A percentile compares a stretch with the other conserved stretches of the same genome.
phyloP scores from a whole-genome alignment of 176 grass and related monocot species.

The Poa annua region DNA sequence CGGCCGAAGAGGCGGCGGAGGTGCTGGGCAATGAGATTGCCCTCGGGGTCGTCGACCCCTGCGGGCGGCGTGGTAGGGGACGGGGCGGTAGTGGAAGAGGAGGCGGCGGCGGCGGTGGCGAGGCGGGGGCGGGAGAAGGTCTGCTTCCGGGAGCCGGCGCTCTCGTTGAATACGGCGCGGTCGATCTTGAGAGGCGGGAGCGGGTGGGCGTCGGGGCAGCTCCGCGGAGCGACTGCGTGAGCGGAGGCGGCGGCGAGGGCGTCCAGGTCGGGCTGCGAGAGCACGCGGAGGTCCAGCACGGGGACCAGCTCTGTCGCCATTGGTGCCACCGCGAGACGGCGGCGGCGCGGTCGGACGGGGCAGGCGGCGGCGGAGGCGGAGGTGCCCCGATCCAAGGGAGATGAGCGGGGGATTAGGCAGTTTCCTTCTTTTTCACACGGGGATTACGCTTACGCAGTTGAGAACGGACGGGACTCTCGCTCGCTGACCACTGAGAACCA shows the following conservation, averaged over 20 bases:
- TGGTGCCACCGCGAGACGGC: not conserved
- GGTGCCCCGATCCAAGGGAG: slow-evolving; percentile 33
- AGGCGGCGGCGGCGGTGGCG: slow-evolving; percentile 45
- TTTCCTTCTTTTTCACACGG: not conserved
- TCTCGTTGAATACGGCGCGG: slow-evolving; percentile 91
- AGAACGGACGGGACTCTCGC: not conserved
- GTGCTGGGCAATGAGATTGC: slow-evolving; percentile 49
- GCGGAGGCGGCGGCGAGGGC: slow-evolving; percentile 54
- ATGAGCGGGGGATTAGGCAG: not conserved
- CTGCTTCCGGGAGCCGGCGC: slow-evolving; percentile 89
- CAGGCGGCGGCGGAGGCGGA: not conserved
- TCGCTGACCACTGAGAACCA: not conserved
- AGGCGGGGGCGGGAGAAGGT: slow-evolving; percentile 84
- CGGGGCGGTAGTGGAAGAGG: slow-evolving; percentile 25
- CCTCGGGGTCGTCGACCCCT: slow-evolving; percentile 18
- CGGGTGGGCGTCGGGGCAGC: slow-evolving; percentile 53
- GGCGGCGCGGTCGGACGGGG: slow-evolving; percentile 3
- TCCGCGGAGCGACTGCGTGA: slow-evolving; percentile 51
- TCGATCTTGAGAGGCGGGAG: slow-evolving; percentile 72
- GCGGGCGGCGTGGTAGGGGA: slow-evolving; percentile 30
- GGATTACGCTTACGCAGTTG: not conserved
- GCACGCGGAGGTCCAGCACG: slow-evolving; percentile 70
- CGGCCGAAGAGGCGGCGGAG: slow-evolving; percentile 60
- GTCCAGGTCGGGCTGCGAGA: slow-evolving; percentile 69
- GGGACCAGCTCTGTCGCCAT: slow-evolving; percentile 73